Percentiles rank a stretch among this genome's conserved stretches.
These are phyloP conservation scores for Nannochloropsis limnetica DNA, from an alignment of 352 stramenopile species.

Conservation along the genomic window DNA sequence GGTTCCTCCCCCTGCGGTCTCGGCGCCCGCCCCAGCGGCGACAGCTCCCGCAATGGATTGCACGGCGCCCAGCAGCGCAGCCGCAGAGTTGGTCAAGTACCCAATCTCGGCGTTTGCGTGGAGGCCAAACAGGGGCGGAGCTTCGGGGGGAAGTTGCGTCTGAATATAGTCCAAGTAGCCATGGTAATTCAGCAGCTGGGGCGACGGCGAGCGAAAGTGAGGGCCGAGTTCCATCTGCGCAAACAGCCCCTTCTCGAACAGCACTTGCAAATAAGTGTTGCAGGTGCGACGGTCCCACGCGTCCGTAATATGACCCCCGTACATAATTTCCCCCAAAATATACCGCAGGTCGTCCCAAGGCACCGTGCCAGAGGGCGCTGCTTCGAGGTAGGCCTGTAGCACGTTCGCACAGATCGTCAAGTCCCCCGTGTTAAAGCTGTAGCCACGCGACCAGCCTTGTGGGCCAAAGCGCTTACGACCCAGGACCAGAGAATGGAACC, in stretches of 20 bases:
- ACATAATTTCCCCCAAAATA: constrained; percentile 93
- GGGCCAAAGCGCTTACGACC: constrained; percentile 79
- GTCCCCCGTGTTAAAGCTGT: constrained; percentile 89
- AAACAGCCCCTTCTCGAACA: constrained; percentile 74
- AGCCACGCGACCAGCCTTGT: constrained; percentile 81
- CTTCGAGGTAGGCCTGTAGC: constrained; percentile 80
- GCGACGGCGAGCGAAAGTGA: constrained; percentile 81
- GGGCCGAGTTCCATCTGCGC: constrained; percentile 79
- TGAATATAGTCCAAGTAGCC: constrained; percentile 74
- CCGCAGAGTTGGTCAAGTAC: constrained; percentile 80
- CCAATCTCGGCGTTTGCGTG: constrained; percentile 88
- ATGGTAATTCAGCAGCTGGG: constrained; percentile 67
- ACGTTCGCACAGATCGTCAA: constrained; percentile 87
- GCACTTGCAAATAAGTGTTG: constrained; percentile 80
- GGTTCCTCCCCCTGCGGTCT: constrained; percentile 50
- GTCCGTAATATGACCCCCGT: constrained; percentile 87
- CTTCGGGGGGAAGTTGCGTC: constrained; percentile 79
- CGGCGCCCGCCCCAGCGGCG: background rate
- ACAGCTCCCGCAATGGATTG: constrained; percentile 66
- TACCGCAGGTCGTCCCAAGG: constrained; percentile 89
- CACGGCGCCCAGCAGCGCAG: constrained; percentile 82
- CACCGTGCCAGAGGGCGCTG: constrained; percentile 57
- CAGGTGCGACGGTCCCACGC: constrained; percentile 86
- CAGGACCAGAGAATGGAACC: constrained; percentile 88
- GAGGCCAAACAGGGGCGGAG: constrained; percentile 79